Evolutionary conservation across 257 asterid species (phyloP).

Genomic region (Henckelia pumila): DNA sequence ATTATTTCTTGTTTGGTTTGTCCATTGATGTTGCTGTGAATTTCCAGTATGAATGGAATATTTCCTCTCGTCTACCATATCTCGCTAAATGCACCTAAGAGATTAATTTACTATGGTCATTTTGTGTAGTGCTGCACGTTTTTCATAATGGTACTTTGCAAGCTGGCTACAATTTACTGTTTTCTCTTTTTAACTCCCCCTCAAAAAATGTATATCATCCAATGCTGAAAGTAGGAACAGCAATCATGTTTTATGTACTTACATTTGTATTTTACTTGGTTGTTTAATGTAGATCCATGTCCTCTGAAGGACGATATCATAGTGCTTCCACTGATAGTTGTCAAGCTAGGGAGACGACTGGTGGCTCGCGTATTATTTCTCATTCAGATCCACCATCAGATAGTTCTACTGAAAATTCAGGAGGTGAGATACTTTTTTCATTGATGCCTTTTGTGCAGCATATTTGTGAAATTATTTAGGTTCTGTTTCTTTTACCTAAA

Average conservation of each 20-base stretch:
- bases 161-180: slow-evolving; percentile 15
- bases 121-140: slow-evolving; percentile 4
- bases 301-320: slow-evolving; percentile 36
- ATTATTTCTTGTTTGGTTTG: slow-evolving; percentile 16
- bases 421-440: not conserved
- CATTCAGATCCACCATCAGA: not conserved
- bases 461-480: not conserved
- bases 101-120: not conserved
- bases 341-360: slow-evolving; percentile 28
- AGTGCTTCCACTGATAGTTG: slow-evolving; percentile 27
- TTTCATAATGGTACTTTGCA: slow-evolving; percentile 3
- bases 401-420: not conserved
- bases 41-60: not conserved
- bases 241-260: slow-evolving; percentile 13
- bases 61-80: not conserved
- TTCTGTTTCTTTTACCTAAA: not conserved
- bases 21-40: slow-evolving; percentile 1
- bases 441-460: not conserved
- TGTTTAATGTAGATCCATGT: slow-evolving; percentile 35
- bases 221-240: slow-evolving; percentile 13
- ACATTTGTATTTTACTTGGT: slow-evolving; percentile 23
- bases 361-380: not conserved
- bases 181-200: not conserved
- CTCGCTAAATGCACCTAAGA: slow-evolving; percentile 10
- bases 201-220: not conserved